These are phyloP conservation scores for Corrigiola litoralis DNA, from an alignment of 179 eudicot species.

Conservation along the genomic window DNA sequence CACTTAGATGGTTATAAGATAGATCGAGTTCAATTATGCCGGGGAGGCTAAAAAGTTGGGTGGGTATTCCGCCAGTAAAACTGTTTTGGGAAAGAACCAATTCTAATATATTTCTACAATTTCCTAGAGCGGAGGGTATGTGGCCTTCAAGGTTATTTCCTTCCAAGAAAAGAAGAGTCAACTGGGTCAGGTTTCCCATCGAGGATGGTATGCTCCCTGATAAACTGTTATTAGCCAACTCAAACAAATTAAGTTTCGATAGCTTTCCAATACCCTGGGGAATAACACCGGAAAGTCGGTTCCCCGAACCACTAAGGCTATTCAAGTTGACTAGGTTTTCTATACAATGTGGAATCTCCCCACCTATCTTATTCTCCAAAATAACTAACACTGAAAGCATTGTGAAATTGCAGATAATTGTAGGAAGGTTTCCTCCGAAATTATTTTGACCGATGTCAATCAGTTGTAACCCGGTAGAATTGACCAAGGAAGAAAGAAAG, in stretches of 20 bases:
- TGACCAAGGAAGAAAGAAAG: constrained; percentile 25
- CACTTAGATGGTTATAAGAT: constrained; percentile 16
- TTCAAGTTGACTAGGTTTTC: constrained; percentile 11
- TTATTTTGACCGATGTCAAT: constrained; percentile 7
- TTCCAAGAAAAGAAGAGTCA: neutral
- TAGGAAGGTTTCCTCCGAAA: constrained; percentile 24
- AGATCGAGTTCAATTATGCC: constrained; percentile 8
- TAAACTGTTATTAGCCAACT: constrained; percentile 9
- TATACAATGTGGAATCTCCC: constrained; percentile 26
- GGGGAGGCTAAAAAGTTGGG: neutral
- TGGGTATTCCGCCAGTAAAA: constrained; percentile 20
- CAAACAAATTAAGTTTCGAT: neutral
- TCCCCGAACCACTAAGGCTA: neutral
- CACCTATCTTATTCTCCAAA: constrained; percentile 14
- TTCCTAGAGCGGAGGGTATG: constrained; percentile 24
- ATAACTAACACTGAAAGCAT: neutral
- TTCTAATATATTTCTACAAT: constrained; percentile 1
- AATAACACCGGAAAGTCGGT: constrained; percentile 22
- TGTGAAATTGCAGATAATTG: constrained; percentile 26
- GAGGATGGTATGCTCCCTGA: constrained; percentile 25
- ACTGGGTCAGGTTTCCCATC: constrained; percentile 30
- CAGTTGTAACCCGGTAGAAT: constrained; percentile 16
- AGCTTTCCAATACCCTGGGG: constrained; percentile 22
- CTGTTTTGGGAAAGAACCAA: constrained; percentile 20
- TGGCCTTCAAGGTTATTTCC: constrained; percentile 19